Evolutionary conservation across 2,329 filamentous ascomycete genomes (phyloP).

Genomic region (Aaosphaeria arxii): DNA sequence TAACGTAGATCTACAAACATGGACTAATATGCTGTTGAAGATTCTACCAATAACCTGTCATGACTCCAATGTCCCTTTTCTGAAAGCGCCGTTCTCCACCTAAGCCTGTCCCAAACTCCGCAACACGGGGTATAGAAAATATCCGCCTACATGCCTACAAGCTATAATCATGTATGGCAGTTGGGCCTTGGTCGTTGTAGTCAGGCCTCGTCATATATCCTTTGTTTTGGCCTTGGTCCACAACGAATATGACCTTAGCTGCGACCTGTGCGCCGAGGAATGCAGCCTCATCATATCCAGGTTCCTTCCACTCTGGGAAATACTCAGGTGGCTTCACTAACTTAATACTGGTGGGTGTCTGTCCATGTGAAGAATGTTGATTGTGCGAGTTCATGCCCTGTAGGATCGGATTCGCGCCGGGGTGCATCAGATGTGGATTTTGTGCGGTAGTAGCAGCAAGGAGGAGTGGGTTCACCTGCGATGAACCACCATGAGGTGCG

Average conservation of each 20-base stretch:
- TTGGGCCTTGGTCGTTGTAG: constrained; percentile 66
- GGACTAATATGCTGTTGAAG: no score
- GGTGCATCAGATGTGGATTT: constrained; percentile 48
- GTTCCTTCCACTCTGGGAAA: constrained; percentile 83
- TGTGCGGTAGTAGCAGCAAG: constrained; percentile 83
- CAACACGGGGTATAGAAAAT: constrained; percentile 15
- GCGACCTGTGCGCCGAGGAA: constrained; percentile 88
- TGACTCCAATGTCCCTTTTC: constrained; percentile 1
- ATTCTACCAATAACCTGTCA: no score
- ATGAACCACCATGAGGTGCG: constrained; percentile 49
- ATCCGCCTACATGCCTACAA: constrained; percentile 15
- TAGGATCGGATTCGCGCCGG: constrained; percentile 29
- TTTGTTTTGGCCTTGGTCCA: constrained; percentile 64
- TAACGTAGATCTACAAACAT: no score
- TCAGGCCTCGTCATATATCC: constrained; percentile 67
- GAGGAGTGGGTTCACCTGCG: constrained; percentile 80
- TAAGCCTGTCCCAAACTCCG: constrained; percentile 11
- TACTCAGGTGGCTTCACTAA: constrained; percentile 75
- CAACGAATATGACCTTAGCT: constrained; percentile 69
- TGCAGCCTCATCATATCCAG: constrained; percentile 72
- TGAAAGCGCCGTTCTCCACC: constrained; percentile 1
- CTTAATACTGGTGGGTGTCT: constrained; percentile 84
- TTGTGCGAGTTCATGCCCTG: constrained; percentile 42
- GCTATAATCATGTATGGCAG: constrained; percentile 59
- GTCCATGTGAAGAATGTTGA: constrained; percentile 61